Evolutionary conservation across 164 flowering plant genomes (phyloP), one percentile per base, ranked within the genome.

Genomic region (Umbellularia californica): DNA sequence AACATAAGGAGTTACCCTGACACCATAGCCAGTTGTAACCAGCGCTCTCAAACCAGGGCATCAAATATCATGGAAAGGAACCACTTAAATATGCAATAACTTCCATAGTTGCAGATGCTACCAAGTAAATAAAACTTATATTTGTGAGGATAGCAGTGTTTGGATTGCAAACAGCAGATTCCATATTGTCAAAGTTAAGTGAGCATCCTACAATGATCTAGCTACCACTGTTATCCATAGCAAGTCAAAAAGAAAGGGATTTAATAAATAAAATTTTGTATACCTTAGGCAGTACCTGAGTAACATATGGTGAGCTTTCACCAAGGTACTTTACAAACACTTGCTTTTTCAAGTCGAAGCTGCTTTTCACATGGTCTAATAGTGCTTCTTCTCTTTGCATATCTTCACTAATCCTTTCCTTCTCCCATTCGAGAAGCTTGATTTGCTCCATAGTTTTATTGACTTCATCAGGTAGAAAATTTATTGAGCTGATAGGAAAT

Each of bases 401-500:
- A 79, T 95, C 98, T 17, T 93, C 98, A 51, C 65, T 11, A 22
- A 88, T 15, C 67, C 89, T 88, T 27, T 89, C 92, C 74, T 78
- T 88, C 70, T 83, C 82, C 95, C 92, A 88, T 67, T 79, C 83
- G 79, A 71, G 66, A 70, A 79, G 83, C 76, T 85, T 88, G 68
- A 93, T 69, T 76, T 76, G 73, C 27, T 81, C 85, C 78, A 87
- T 92, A 67, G 75, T 73, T 64, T 86, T 89, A 65, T 73, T 52
- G 75, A 82, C 82, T 76, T 70, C 70, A 15, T 63, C 74, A 65
- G 87, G 83, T 7, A 74, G 72, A 75, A 35, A 65, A 33, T 50
- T 55, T 58, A 65, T 74, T 65, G 83, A 82, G 71, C 81, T 68
- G 72, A 76, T 79, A 25, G 91, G 84, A 72, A 92, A 94, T 75